Evolutionary conservation across 1,284 basidiomycete genomes (phyloP).

Genomic region (Pseudozyma flocculosa): DNA sequence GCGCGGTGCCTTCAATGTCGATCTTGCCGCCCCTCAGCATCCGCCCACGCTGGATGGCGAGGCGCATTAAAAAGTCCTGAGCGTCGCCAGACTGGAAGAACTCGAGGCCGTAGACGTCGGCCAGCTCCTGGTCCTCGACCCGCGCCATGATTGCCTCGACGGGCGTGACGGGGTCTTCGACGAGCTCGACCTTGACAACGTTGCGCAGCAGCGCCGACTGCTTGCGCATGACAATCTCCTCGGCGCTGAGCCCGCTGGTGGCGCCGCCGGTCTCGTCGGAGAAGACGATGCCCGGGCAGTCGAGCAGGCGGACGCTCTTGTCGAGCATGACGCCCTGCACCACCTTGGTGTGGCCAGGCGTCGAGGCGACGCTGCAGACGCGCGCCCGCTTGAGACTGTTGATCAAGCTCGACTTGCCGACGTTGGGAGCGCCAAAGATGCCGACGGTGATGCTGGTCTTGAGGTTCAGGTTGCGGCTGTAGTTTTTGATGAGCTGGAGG

Average conservation of each 20-base stretch:
- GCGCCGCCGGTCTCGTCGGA: constrained; percentile 51
- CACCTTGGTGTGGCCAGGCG: constrained; percentile 90
- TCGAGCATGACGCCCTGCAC: constrained; percentile 92
- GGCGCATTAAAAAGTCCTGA: constrained; percentile 85
- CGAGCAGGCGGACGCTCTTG: constrained; percentile 85
- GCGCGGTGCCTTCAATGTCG: constrained; percentile 78
- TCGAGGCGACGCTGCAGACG: constrained; percentile 83
- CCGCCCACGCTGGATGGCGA: constrained; percentile 77
- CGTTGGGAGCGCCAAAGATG: constrained; percentile 94
- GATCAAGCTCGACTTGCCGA: constrained; percentile 93
- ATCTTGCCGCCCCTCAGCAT: constrained; percentile 73
- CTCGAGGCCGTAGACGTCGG: constrained; percentile 43
- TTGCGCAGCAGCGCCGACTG: constrained; percentile 67
- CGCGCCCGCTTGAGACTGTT: constrained; percentile 79
- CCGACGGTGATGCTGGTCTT: constrained; percentile 70
- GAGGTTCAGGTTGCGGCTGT: constrained; percentile 62
- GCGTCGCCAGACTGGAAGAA: constrained; percentile 62
- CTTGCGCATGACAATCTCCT: constrained; percentile 20
- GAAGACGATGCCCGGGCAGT: constrained; percentile 88
- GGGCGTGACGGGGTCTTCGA: constrained; percentile 81
- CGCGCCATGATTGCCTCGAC: constrained; percentile 52
- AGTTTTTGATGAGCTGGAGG: constrained; percentile 85
- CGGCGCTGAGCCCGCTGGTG: constrained; percentile 64
- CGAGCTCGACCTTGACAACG: constrained; percentile 85
- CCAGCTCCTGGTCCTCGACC: constrained; percentile 37